Base-by-base conservation (phyloP, 1,139 yeast species). In the Kodamaea derodonti region DNA sequence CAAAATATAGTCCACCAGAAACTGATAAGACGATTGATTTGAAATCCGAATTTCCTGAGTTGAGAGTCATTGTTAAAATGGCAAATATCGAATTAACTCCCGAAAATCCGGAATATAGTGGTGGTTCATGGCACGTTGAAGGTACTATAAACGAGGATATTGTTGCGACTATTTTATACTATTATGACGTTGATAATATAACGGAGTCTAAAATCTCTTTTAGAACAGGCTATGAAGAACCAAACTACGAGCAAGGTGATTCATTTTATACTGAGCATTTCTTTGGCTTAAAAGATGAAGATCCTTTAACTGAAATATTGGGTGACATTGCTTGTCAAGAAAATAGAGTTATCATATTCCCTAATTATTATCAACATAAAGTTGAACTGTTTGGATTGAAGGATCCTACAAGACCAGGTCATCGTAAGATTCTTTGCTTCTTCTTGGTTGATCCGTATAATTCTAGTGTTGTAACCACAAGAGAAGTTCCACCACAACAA, bases 121-220 rank as follows among this genome's bases (percentile, higher is more conserved):
- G 75, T 4, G 74, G 75, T 0, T 42, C 66, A 3, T 69, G 75
- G 75, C 75, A 69, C 36, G 59, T 68, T 0, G 75, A 69, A 43
- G 75, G 74, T 1, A 55, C 65, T 3, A 53, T 58, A 29, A 62
- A 62, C 39, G 75, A 69, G 46, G 65, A 64, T 41, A 69, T 69
- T 31, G 60, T 69, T 2, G 72, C 71, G 2, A 66, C 73, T 1
- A 52, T 60, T 1, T 46, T 69, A 27, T 69, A 67, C 48, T 69
- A 69, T 45, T 69, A 69, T 40, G 74, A 69, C 39, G 40, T 50
- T 12, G 69, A 62, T 14, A 69, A 69, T 43, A 65, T 69, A 34
- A 49, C 62, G 3, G 64, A 61, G 22, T 62, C 71, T 3, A 49
- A 38, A 14, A 49, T 69, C 16, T 47, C 58, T 4, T 69, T 68